phyloP scores from a whole-genome alignment of 2,329 filamentous ascomycete species.

The Ascosphaera pollenicola region DNA sequence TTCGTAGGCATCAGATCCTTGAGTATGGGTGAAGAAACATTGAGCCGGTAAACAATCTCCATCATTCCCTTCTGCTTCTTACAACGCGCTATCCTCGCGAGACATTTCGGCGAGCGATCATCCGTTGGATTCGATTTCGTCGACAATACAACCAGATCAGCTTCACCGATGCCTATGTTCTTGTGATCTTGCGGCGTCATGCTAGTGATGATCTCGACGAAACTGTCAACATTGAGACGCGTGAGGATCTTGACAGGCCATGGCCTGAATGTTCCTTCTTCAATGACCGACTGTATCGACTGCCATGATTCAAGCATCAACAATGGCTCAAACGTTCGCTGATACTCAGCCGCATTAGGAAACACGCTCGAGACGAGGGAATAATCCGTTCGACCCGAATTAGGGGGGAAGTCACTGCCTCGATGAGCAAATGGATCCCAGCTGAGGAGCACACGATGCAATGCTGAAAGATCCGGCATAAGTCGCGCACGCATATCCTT shows the following conservation, averaged over 20 bases:
- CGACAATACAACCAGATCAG: conserved; percentile 76
- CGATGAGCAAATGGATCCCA: conserved; percentile 91
- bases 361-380: conserved; percentile 60
- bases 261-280: conserved; percentile 58
- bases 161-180: conserved; percentile 54
- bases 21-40: conserved; percentile 41
- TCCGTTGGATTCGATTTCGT: conserved; percentile 50
- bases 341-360: conserved; percentile 53
- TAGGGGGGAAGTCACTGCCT: conserved; percentile 73
- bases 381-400: conserved; percentile 45
- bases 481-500: conserved; percentile 91
- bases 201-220: conserved; percentile 72
- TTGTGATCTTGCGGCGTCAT: conserved; percentile 50
- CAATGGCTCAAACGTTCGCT: conserved; percentile 73
- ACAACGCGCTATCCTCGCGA: conserved; percentile 62
- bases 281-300: conserved; percentile 70
- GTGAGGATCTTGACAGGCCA: conserved; percentile 78
- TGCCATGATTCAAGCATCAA: conserved; percentile 91
- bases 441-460: conserved; percentile 69
- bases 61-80: conserved; percentile 60
- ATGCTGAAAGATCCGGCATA: conserved; percentile 62
- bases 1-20: conserved; percentile 44
- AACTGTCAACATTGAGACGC: conserved; percentile 76
- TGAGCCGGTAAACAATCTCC: conserved; percentile 71
- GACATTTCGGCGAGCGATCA: conserved; percentile 49